Conservation (phyloP, 2,329 filamentous ascomycete species). For the Pseudocercospora pini-densiflorae region DNA sequence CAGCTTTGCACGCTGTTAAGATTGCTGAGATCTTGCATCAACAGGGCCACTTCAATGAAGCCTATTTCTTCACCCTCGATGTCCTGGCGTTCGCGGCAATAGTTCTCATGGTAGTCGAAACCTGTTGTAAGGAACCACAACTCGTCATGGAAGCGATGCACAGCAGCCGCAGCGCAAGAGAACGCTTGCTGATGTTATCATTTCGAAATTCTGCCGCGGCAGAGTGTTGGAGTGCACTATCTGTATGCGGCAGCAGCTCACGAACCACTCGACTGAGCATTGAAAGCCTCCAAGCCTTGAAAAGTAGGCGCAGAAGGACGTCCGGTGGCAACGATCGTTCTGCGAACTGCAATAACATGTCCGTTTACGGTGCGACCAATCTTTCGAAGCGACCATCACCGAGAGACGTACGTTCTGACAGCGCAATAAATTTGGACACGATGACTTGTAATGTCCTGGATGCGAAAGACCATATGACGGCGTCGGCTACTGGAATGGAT, state of each 20-base stretch:
- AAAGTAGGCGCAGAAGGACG: no score
- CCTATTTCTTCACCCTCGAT: constrained; percentile 23
- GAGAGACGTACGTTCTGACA: neutral
- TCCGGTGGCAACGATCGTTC: neutral
- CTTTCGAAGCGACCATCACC: neutral
- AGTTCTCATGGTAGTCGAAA: constrained; percentile 22
- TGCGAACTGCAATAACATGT: neutral
- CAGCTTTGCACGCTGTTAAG: constrained; percentile 23
- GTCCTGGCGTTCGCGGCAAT: constrained; percentile 25
- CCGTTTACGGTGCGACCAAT: neutral
- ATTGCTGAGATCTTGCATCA: constrained; percentile 25
- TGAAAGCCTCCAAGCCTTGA: neutral
- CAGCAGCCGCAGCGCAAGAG: constrained; percentile 17
- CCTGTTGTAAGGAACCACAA: constrained; percentile 11
- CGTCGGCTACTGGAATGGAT: neutral
- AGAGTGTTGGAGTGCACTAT: constrained; percentile 25
- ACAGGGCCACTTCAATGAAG: constrained; percentile 23
- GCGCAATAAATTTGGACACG: neutral
- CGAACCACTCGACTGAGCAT: neutral
- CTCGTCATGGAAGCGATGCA: constrained; percentile 19
- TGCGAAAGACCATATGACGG: neutral
- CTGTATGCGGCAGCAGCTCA: constrained; percentile 3
- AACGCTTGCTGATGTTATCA: constrained; percentile 22
- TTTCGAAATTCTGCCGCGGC: constrained; percentile 19
- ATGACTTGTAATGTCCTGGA: neutral